Percentiles rank a stretch among this genome's conserved stretches.
phyloP scores from a whole-genome alignment of 106 monocot genomes.

The Dendrobium catenatum region DNA sequence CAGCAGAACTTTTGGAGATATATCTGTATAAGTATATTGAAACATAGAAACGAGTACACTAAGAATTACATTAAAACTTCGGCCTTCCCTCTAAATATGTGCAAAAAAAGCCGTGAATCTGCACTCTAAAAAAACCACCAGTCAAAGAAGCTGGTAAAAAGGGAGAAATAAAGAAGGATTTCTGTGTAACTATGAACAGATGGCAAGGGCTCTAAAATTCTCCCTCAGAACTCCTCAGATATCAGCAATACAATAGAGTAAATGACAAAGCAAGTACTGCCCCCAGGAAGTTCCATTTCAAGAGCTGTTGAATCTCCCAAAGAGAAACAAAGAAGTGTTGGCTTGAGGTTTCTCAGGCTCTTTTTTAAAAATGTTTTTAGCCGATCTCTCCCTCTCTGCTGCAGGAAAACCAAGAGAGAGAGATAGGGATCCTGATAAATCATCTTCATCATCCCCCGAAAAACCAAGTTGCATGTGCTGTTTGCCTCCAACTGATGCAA shows the following conservation, averaged over 20 bases:
- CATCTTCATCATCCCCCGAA: constrained; percentile 9
- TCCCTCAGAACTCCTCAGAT: neutral
- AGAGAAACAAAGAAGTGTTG: neutral
- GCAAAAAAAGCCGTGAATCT: neutral
- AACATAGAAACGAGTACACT: too few relatives aligned
- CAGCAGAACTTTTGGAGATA: too few relatives aligned
- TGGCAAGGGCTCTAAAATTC: constrained; percentile 1
- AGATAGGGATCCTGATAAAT: constrained; percentile 41
- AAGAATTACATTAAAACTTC: neutral
- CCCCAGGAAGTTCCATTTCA: neutral
- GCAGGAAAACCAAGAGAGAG: constrained; percentile 58
- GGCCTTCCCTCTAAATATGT: neutral
- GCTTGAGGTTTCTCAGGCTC: constrained; percentile 7
- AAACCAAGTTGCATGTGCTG: neutral
- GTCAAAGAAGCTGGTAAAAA: neutral
- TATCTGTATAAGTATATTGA: too few relatives aligned
- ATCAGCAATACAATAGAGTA: neutral
- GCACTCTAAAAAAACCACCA: neutral
- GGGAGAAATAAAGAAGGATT: neutral
- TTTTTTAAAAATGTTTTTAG: neutral
- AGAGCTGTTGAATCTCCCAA: constrained; percentile 15
- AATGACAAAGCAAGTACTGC: constrained; percentile 2
- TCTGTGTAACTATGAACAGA: constrained; percentile 24
- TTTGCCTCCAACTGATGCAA: constrained; percentile 5
- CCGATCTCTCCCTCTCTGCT: constrained; percentile 8